phyloP scores from a whole-genome alignment of 345 rosid genomes.

The Cochlearia excelsa region DNA sequence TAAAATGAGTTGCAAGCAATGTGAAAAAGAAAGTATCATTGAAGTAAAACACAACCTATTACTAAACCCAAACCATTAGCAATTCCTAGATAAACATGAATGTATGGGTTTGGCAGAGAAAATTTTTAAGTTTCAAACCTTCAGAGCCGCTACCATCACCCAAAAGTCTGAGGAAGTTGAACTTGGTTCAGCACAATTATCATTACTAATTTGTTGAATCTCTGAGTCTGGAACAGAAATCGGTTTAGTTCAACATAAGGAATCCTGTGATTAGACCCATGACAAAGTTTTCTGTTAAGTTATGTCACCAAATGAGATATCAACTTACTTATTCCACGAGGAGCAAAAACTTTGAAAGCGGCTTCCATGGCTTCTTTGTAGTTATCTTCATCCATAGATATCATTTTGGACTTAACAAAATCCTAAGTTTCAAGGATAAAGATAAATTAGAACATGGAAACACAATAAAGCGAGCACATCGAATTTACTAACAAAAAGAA shows the following conservation, averaged over 20 bases:
- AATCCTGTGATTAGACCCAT: constrained; percentile 12
- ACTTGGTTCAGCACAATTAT: constrained; percentile 59
- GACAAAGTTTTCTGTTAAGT: not conserved
- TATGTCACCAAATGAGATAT: constrained; percentile 17
- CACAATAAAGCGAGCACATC: constrained; percentile 14
- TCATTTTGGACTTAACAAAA: constrained; percentile 70
- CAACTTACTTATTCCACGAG: constrained; percentile 87
- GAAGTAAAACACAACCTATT: not conserved
- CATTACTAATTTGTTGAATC: constrained; percentile 55
- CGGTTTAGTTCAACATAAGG: constrained; percentile 1
- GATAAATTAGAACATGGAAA: constrained; percentile 24
- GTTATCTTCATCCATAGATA: constrained; percentile 78
- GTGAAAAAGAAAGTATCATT: not conserved
- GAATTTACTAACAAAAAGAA: constrained; percentile 11
- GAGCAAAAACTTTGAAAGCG: constrained; percentile 84
- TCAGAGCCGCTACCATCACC: constrained; percentile 97
- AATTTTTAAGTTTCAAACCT: constrained; percentile 51
- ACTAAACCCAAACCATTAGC: not conserved
- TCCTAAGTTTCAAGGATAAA: constrained; percentile 49
- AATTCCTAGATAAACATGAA: constrained; percentile 7
- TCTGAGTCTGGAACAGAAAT: constrained; percentile 52
- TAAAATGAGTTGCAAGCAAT: not conserved
- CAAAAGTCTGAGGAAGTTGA: constrained; percentile 81
- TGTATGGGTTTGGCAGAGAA: constrained; percentile 6
- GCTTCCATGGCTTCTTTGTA: constrained; percentile 90